Evolutionary conservation across 169 alveolate species (phyloP), one percentile per base, ranked within the genome.

Genomic region (Plasmodium adleri): DNA sequence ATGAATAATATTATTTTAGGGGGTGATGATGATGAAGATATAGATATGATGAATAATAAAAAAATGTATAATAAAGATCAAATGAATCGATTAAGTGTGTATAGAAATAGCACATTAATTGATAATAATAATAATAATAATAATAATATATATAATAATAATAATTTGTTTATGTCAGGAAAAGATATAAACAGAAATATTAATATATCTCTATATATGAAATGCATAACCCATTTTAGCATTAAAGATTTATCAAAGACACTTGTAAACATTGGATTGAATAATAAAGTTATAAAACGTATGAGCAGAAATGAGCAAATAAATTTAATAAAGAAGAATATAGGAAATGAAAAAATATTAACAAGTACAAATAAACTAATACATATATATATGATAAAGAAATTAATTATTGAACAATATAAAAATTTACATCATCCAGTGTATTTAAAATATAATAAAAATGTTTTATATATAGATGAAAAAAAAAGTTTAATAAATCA

Each of bases 251-350:
- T 83, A 9, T 62, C 74, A 1, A 83, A 56, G 26, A 22, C 50
- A 6, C 70, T 83, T 26, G 49, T 83, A 8, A 26, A 20, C 13
- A 28, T 83, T 4, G 85, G 85, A 15, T 54, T 68, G 22, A 32
- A 32, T 20, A 58, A 68, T 28, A 15, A 15, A 8, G 73, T 68
- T 9, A 60, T 83, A 26, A 83, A 60, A 49, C 52, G 50, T 15
- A 83, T 83, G 91, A 83, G 20, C 54, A 10, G 66, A 68, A 56
- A 62, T 39, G 85, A 68, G 15, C 91, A 83, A 15, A 58, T 83
- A 83, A 68, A 26, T 68, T 68, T 32, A 15, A 17, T 83, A n/a
- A 83, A 58, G 24, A 43, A 28, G 20, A 26, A 28, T 24, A 83
- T 68, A 4, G 20, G 60, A 56, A 47, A 56, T 22, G 91, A 70